These are phyloP conservation scores for Dendrobium huoshanense DNA, from an alignment of 106 monocot genomes.

Conservation along the genomic window DNA sequence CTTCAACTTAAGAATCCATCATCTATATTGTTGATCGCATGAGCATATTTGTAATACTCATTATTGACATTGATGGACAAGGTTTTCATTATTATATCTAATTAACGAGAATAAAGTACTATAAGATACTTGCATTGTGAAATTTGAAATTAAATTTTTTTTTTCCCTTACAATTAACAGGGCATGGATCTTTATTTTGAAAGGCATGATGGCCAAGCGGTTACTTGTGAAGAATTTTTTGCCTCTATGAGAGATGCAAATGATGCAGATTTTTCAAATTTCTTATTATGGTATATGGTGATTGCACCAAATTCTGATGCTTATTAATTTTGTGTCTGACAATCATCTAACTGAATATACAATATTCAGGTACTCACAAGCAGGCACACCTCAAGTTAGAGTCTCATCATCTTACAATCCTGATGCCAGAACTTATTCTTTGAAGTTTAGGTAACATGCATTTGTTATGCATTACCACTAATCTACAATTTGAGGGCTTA, in stretches of 20 bases:
- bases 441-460: slow-evolving; percentile 77
- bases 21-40: not conserved
- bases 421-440: slow-evolving; percentile 52
- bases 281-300: slow-evolving; percentile 66
- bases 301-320: not conserved
- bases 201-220: slow-evolving; percentile 99
- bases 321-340: not conserved
- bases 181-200: slow-evolving; percentile 99
- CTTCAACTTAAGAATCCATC: not conserved
- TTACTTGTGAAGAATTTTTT: slow-evolving; percentile 98
- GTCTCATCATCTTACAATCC: slow-evolving; percentile 79
- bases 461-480: not conserved
- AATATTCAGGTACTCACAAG: slow-evolving; percentile 86
- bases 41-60: not conserved
- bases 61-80: not conserved
- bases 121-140: not conserved
- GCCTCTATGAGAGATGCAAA: slow-evolving; percentile 99
- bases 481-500: not conserved
- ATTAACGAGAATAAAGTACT: no score
- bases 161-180: slow-evolving; percentile 21
- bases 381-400: slow-evolving; percentile 75
- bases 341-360: not conserved
- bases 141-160: not conserved
- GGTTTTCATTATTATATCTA: no score
- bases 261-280: slow-evolving; percentile 73